These are phyloP conservation scores for Xylaria sp. DNA, from an alignment of 2,329 filamentous ascomycete species.

Conservation along the genomic window DNA sequence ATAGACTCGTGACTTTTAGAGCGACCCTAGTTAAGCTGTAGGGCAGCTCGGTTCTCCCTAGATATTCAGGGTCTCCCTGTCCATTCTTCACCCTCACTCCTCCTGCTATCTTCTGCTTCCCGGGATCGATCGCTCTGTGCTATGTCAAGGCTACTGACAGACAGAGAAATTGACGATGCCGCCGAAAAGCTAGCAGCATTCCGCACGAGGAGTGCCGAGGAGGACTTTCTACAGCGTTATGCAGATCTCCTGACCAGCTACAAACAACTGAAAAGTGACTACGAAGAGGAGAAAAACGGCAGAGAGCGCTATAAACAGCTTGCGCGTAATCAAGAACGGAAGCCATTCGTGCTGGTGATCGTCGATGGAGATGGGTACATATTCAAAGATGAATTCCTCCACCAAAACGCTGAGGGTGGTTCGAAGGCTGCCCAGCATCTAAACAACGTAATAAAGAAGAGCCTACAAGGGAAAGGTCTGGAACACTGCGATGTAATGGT, in stretches of 20 bases:
- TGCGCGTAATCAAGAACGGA: conserved; percentile 61
- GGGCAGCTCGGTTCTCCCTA: neutral
- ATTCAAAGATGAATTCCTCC: conserved; percentile 63
- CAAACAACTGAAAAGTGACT: conserved; percentile 65
- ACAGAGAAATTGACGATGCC: conserved; percentile 47
- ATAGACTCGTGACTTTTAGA: neutral
- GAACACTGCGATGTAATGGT: conserved; percentile 65
- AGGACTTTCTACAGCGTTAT: conserved; percentile 51
- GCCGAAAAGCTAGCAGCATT: conserved; percentile 49
- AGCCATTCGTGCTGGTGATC: conserved; percentile 70
- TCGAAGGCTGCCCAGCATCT: conserved; percentile 65
- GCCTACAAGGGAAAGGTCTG: conserved; percentile 59
- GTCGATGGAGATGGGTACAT: conserved; percentile 71
- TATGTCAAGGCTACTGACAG: conserved; percentile 43
- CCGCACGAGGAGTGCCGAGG: conserved; percentile 45
- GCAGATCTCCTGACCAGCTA: conserved; percentile 63
- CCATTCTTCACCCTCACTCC: conserved; percentile 5
- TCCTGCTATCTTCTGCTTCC: neutral
- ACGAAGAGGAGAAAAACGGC: conserved; percentile 65
- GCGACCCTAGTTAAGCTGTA: conserved; percentile 1
- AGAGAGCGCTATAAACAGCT: conserved; percentile 67
- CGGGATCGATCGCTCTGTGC: neutral
- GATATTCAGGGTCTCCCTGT: neutral
- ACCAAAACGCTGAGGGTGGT: conserved; percentile 64
- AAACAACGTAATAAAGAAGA: conserved; percentile 61